Evolutionary conservation across 768 basidiomycete species (phyloP).

Genomic region (Ephemerocybe angulata): DNA sequence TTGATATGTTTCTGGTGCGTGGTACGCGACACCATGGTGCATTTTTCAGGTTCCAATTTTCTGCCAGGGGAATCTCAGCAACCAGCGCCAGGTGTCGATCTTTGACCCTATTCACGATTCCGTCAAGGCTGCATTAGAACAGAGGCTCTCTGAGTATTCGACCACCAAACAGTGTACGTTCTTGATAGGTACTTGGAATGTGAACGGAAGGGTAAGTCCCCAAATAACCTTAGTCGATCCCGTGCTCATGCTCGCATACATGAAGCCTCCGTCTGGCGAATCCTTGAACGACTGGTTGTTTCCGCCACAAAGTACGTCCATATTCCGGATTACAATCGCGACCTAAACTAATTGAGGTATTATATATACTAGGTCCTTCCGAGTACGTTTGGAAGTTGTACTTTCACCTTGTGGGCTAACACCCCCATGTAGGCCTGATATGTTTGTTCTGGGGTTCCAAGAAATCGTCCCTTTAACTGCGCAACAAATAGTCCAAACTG

Average conservation of each 20-base stretch:
- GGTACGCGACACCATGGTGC: conserved; percentile 27
- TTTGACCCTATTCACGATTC: conserved; percentile 93
- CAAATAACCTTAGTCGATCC: neutral
- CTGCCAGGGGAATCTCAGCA: conserved; percentile 85
- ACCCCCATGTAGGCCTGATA: conserved; percentile 61
- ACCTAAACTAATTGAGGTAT: no score
- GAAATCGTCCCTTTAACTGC: conserved; percentile 98
- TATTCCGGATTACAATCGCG: conserved; percentile 16
- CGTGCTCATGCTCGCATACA: conserved; percentile 1
- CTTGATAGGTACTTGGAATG: conserved; percentile 93
- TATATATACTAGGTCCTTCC: conserved; percentile 24
- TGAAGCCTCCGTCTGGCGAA: conserved; percentile 64
- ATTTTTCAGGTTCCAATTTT: conserved; percentile 1
- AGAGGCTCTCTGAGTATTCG: conserved; percentile 80
- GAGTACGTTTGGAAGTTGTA: conserved; percentile 41
- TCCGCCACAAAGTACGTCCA: conserved; percentile 64
- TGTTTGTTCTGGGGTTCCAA: conserved; percentile 90
- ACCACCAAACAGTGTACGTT: conserved; percentile 65
- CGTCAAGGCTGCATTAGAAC: conserved; percentile 65
- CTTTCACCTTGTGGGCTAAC: neutral
- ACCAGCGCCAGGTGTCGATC: conserved; percentile 83
- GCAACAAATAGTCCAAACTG: conserved; percentile 93
- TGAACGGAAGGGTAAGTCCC: conserved; percentile 76
- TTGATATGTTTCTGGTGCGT: conserved; percentile 94
- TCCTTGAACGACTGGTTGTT: conserved; percentile 88